These are phyloP conservation scores for Alternaria triticina DNA, from an alignment of 2,329 filamentous ascomycete species.

Conservation along the genomic window DNA sequence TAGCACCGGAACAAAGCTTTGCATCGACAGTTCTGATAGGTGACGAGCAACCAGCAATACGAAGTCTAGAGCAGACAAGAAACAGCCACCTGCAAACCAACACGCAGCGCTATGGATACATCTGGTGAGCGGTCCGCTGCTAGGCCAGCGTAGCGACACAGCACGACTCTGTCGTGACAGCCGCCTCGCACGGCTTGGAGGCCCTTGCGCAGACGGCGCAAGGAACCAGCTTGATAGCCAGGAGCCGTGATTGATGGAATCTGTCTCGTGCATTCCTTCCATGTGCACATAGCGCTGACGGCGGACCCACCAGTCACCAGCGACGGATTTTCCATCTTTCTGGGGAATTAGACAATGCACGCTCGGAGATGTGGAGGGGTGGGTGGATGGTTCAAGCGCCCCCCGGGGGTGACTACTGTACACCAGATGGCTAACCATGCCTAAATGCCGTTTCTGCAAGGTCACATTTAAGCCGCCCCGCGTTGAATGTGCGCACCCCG, in stretches of 20 bases:
- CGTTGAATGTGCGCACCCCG: conserved; percentile 10
- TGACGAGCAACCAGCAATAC: conserved; percentile 4
- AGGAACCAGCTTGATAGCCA: conserved; percentile 16
- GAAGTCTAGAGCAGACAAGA: conserved; percentile 7
- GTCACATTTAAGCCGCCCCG: conserved; percentile 1
- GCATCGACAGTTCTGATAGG: conserved; percentile 22
- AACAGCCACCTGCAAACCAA: conserved; percentile 13
- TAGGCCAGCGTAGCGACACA: conserved; percentile 19
- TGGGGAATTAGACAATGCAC: background rate
- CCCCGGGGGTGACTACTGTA: background rate
- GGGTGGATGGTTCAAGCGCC: background rate
- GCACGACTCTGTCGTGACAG: conserved; percentile 18
- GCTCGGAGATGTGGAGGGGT: background rate
- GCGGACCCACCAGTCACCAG: conserved; percentile 16
- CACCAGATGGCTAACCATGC: background rate
- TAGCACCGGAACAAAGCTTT: conserved; percentile 24
- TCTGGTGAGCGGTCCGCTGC: conserved; percentile 26
- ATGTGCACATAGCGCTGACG: background rate
- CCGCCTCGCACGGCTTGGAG: conserved; percentile 16
- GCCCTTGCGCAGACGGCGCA: conserved; percentile 12
- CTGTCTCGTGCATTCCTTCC: background rate
- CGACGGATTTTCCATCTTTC: conserved; percentile 2
- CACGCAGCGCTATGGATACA: conserved; percentile 18
- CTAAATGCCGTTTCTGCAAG: conserved; percentile 6
- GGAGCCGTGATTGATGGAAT: conserved; percentile 34